Percentiles rank a stretch among this genome's conserved stretches.
Conservation (phyloP, 148 eudicot genomes). For the Talinum fruticosum region DNA sequence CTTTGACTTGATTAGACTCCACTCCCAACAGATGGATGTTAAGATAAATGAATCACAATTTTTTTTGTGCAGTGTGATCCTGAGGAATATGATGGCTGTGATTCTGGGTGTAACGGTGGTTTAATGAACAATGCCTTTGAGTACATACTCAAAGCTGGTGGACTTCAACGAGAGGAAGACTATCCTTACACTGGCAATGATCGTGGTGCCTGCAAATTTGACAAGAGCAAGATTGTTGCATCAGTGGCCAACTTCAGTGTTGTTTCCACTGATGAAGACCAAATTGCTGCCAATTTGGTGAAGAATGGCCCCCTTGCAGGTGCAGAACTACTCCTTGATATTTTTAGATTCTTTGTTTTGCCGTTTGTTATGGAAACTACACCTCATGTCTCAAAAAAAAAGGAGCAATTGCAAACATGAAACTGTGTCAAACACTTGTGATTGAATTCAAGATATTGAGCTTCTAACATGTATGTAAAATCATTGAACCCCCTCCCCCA, state of each 20-base stretch:
- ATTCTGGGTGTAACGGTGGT: slow-evolving; percentile 77
- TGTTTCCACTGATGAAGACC: slow-evolving; percentile 57
- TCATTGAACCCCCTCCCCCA: not conserved
- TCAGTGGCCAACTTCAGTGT: slow-evolving; percentile 72
- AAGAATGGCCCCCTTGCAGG: slow-evolving; percentile 89
- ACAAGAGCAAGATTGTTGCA: slow-evolving; percentile 62
- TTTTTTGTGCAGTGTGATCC: slow-evolving; percentile 67
- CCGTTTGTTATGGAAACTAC: too few relatives aligned
- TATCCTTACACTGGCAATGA: slow-evolving; percentile 75
- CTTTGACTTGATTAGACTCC: too few relatives aligned
- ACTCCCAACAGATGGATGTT: too few relatives aligned
- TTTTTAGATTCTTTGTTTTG: too few relatives aligned
- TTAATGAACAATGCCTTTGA: slow-evolving; percentile 81
- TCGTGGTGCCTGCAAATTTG: slow-evolving; percentile 54
- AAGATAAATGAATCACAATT: not conserved
- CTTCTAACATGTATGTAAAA: not conserved
- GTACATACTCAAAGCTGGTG: slow-evolving; percentile 73
- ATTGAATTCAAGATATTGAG: not conserved
- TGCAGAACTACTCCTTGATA: slow-evolving; percentile 1
- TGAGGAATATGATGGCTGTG: slow-evolving; percentile 53
- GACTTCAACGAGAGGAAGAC: slow-evolving; percentile 53
- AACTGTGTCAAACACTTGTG: not conserved
- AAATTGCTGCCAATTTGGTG: slow-evolving; percentile 80
- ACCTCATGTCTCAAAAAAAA: not conserved
- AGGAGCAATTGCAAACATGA: not conserved